Conservation (phyloP, 495 filamentous ascomycete species). For the Alectoria sarmentosa region DNA sequence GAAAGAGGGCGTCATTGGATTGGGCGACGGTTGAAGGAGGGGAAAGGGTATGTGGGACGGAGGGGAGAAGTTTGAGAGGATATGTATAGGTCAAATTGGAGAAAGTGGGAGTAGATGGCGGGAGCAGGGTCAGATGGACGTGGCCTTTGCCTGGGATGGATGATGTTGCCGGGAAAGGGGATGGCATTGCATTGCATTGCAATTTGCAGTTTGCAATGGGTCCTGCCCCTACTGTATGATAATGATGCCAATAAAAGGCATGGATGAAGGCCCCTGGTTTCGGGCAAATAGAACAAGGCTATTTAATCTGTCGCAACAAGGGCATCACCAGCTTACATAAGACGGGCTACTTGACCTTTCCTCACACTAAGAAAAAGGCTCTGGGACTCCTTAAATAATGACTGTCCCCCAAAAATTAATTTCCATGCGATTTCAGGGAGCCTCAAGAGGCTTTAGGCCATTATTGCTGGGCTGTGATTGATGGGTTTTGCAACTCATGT, state of each 20-base stretch:
- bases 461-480: not conserved
- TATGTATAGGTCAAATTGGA: conserved; percentile 80
- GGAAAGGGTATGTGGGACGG: conserved; percentile 39
- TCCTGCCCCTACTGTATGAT: not conserved
- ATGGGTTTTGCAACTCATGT: no score
- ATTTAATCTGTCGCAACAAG: not conserved
- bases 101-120: conserved; percentile 63
- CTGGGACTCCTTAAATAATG: not conserved
- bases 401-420: not conserved
- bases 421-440: not conserved
- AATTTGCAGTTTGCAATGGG: no score
- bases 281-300: not conserved
- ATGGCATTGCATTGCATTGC: no score
- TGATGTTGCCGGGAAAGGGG: conserved; percentile 62
- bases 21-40: no score
- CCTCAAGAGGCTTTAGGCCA: not conserved
- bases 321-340: no score
- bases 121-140: conserved; percentile 65
- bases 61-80: conserved; percentile 84
- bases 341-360: no score
- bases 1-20: conserved; percentile 9
- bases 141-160: conserved; percentile 69
- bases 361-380: not conserved
- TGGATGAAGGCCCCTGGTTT: not conserved
- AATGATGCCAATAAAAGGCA: not conserved